These are phyloP conservation scores for Simplicillium aogashimaense DNA, from an alignment of 2,329 filamentous ascomycete species.

Conservation along the genomic window DNA sequence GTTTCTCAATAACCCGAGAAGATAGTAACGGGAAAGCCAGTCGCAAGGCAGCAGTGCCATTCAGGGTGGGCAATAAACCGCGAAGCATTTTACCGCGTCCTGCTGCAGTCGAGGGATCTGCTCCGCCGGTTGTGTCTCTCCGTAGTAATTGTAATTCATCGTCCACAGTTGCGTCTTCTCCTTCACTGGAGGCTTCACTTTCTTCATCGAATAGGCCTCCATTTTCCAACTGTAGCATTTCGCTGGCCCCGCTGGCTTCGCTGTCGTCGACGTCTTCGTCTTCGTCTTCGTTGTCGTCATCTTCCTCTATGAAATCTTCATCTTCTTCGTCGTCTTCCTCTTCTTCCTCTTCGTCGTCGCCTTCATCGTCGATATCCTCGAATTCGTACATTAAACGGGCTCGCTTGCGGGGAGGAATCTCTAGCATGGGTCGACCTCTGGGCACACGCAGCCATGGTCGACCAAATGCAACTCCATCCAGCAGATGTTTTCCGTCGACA, in stretches of 20 bases:
- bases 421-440: constrained; percentile 53
- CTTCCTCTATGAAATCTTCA: constrained; percentile 11
- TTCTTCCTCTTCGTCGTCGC: constrained; percentile 24
- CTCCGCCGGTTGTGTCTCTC: background rate
- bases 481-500: constrained; percentile 64
- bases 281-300: constrained; percentile 7
- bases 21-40: constrained; percentile 32
- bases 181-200: constrained; percentile 1
- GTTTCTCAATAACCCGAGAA: constrained; percentile 21
- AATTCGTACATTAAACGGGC: constrained; percentile 37
- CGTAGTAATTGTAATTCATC: constrained; percentile 33
- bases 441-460: constrained; percentile 54
- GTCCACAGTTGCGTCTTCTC: constrained; percentile 11
- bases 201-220: too few relatives aligned
- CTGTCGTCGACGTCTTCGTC: background rate
- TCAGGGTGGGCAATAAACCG: constrained; percentile 3
- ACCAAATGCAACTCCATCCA: constrained; percentile 81
- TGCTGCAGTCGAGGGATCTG: constrained; percentile 17
- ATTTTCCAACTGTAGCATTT: too few relatives aligned
- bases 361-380: constrained; percentile 25
- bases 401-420: constrained; percentile 66
- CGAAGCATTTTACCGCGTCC: background rate
- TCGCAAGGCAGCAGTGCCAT: constrained; percentile 21
- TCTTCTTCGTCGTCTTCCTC: constrained; percentile 17
- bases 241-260: background rate